Conservation (phyloP, 441 rosid genomes). For the Jatropha multifida region DNA sequence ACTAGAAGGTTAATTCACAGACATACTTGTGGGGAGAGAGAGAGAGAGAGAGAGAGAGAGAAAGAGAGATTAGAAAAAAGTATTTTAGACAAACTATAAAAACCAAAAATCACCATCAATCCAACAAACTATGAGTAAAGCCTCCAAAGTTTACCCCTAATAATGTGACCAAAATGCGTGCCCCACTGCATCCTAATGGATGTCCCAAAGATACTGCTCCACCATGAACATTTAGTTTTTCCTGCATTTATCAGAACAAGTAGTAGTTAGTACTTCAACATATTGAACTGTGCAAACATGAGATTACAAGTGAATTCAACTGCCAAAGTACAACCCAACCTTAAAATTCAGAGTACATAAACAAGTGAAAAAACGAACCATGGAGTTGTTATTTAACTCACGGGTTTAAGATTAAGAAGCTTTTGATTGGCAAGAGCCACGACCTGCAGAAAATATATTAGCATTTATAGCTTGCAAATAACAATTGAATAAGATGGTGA, state of each 20-base stretch:
- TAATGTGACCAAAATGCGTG: conserved; percentile 83
- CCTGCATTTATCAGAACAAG: conserved; percentile 43
- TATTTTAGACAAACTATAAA: background rate
- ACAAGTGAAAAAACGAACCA: background rate
- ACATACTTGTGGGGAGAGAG: no score
- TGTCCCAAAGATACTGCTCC: conserved; percentile 98
- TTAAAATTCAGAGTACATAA: background rate
- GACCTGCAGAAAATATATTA: conserved; percentile 50
- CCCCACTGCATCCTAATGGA: conserved; percentile 99
- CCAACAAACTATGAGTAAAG: conserved; percentile 1
- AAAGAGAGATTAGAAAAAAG: background rate
- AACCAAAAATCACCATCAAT: background rate
- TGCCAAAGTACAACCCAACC: background rate
- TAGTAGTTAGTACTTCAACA: background rate
- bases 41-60: background rate
- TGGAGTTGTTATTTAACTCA: conserved; percentile 35
- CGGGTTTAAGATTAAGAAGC: conserved; percentile 72
- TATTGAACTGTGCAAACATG: conserved; percentile 8
- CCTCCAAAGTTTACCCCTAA: conserved; percentile 67
- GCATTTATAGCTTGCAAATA: conserved; percentile 10
- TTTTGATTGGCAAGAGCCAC: conserved; percentile 93
- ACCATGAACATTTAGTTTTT: conserved; percentile 81
- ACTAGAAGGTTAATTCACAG: background rate
- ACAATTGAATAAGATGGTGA: conserved; percentile 2
- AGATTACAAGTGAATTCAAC: conserved; percentile 6